Conservation (phyloP, 495 filamentous ascomycete genomes). For the Penicillium roqueforti region DNA sequence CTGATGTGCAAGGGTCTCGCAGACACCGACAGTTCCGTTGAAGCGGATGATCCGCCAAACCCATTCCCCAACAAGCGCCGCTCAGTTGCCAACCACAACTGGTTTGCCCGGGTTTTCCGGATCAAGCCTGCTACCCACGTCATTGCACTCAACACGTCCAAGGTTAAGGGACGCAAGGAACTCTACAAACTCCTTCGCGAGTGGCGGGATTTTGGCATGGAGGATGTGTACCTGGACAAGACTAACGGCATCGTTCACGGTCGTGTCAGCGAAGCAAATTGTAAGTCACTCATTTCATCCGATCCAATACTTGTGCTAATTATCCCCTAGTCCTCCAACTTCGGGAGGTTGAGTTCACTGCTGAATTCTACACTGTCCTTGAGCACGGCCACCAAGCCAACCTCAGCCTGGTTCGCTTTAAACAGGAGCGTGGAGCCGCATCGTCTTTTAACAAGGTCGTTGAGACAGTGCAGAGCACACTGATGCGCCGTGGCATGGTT, state of each 20-base stretch:
- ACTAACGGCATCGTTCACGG: slow-evolving; percentile 68
- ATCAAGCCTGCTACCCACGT: slow-evolving; percentile 75
- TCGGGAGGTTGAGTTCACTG: slow-evolving; percentile 73
- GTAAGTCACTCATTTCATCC: slow-evolving; percentile 49
- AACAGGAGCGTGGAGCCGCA: slow-evolving; percentile 81
- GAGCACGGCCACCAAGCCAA: slow-evolving; percentile 66
- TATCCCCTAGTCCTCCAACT: slow-evolving; percentile 58
- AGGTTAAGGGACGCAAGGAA: slow-evolving; percentile 67
- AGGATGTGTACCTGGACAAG: slow-evolving; percentile 70
- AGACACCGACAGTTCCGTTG: slow-evolving; percentile 17
- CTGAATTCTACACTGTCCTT: slow-evolving; percentile 79
- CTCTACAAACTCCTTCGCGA: slow-evolving; percentile 65
- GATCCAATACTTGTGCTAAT: slow-evolving; percentile 4
- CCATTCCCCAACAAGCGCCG: slow-evolving; percentile 16
- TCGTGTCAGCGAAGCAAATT: slow-evolving; percentile 66
- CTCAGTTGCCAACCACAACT: slow-evolving; percentile 53
- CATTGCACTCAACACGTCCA: slow-evolving; percentile 68
- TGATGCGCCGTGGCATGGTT: slow-evolving; percentile 56
- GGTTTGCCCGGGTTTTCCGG: slow-evolving; percentile 82
- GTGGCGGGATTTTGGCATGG: slow-evolving; percentile 77
- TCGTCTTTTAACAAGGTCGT: slow-evolving; percentile 79
- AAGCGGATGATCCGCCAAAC: slow-evolving; percentile 13
- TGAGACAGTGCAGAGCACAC: slow-evolving; percentile 61
- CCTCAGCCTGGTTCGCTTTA: slow-evolving; percentile 76
- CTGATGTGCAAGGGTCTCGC: slow-evolving; percentile 17